phyloP scores from a whole-genome alignment of 2,329 filamentous ascomycete species.

The Scedosporium aurantiacum region DNA sequence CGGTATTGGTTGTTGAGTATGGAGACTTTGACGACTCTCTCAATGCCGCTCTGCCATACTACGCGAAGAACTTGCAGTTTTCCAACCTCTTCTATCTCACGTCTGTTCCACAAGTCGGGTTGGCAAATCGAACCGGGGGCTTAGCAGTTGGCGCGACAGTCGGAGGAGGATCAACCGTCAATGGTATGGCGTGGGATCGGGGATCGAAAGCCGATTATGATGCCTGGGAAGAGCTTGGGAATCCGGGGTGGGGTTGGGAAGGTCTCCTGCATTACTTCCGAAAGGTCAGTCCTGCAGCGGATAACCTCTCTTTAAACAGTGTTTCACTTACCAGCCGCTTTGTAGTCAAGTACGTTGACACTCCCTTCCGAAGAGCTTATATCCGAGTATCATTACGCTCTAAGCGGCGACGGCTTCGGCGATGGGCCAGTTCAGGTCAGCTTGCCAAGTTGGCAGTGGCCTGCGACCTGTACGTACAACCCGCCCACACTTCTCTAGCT shows the following conservation, averaged over 20 bases:
- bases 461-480: background rate
- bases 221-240: conserved; percentile 25
- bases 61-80: conserved; percentile 11
- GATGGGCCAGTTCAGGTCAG: conserved; percentile 3
- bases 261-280: conserved; percentile 16
- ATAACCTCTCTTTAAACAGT: background rate
- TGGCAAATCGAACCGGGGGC: conserved; percentile 12
- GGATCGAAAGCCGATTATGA: conserved; percentile 19
- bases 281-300: conserved; percentile 4
- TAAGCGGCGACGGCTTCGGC: conserved; percentile 1
- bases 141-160: conserved; percentile 16
- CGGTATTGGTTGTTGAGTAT: conserved; percentile 17
- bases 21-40: conserved; percentile 17
- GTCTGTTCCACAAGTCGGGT: conserved; percentile 15
- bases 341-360: background rate
- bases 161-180: conserved; percentile 20
- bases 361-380: conserved; percentile 1
- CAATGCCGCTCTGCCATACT: conserved; percentile 14
- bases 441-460: conserved; percentile 5
- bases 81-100: conserved; percentile 12
- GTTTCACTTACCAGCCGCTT: background rate
- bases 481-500: background rate
- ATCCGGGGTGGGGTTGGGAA: conserved; percentile 25
- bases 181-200: conserved; percentile 19
- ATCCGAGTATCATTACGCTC: background rate